Conservation (phyloP, 2,329 filamentous ascomycete genomes). For the Mycosphaerella sp. region DNA sequence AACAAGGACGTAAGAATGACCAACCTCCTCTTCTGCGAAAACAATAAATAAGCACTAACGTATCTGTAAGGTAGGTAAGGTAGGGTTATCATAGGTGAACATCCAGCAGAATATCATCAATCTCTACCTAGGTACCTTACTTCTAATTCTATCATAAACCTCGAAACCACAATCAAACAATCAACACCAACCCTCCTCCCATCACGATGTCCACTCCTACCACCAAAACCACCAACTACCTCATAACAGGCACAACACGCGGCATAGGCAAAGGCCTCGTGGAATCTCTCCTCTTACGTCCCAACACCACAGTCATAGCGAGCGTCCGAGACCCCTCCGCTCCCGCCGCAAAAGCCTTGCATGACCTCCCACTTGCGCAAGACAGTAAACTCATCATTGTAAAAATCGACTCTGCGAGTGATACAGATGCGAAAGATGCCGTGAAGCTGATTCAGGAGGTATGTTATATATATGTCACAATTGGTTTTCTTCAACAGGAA, state of each 20-base stretch:
- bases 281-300: constrained; percentile 1
- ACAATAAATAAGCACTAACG: too few relatives aligned
- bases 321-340: constrained; percentile 2
- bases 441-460: background rate
- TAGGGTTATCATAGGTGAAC: too few relatives aligned
- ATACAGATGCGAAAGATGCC: background rate
- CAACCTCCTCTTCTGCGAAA: too few relatives aligned
- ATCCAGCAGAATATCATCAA: too few relatives aligned
- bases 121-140: too few relatives aligned
- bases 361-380: constrained; percentile 1
- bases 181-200: background rate
- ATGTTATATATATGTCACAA: too few relatives aligned
- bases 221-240: background rate
- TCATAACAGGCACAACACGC: constrained; percentile 9
- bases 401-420: background rate
- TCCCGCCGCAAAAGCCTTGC: background rate
- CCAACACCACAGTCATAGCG: constrained; percentile 8
- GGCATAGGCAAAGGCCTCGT: constrained; percentile 12
- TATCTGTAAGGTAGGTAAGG: too few relatives aligned
- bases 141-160: too few relatives aligned
- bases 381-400: constrained; percentile 2
- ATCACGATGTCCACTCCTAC: background rate
- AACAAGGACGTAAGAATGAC: too few relatives aligned
- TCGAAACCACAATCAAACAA: too few relatives aligned
- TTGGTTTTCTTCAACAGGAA: too few relatives aligned